phyloP scores from a whole-genome alignment of 2,329 filamentous ascomycete species.

The Chaetomium globosum region DNA sequence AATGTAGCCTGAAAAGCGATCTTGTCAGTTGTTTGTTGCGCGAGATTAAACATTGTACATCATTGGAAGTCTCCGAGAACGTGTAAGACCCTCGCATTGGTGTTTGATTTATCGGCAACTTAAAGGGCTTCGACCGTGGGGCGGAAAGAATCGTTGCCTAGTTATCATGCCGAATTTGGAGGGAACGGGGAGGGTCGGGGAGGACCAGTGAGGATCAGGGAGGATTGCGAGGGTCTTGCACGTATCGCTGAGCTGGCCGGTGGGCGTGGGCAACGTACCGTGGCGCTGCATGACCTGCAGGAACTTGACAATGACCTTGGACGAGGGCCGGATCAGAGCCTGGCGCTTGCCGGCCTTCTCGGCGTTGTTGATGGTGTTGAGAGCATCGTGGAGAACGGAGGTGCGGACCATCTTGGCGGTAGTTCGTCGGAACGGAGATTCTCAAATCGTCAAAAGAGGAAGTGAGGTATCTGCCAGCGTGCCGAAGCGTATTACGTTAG shows the following conservation, averaged over 20 bases:
- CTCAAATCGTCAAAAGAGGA: conserved; percentile 67
- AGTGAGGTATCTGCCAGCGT: conserved; percentile 64
- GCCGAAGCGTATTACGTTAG: conserved; percentile 60
- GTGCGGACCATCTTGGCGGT: conserved; percentile 97
- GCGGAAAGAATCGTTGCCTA: conserved; percentile 84
- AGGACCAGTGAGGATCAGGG: conserved; percentile 36
- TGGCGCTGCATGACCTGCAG: conserved; percentile 99
- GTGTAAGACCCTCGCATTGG: conserved; percentile 90
- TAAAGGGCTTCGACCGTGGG: conserved; percentile 96
- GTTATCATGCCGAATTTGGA: conserved; percentile 91
- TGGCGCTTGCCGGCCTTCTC: conserved; percentile 99
- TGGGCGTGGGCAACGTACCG: conserved; percentile 66
- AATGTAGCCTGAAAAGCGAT: conserved; percentile 76
- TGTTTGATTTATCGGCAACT: conserved; percentile 94
- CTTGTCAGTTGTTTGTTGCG: conserved; percentile 76
- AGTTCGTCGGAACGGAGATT: conserved; percentile 63
- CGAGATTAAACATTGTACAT: conserved; percentile 91
- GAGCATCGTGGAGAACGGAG: conserved; percentile 98
- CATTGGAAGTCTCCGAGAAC: conserved; percentile 77
- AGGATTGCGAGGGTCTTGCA: conserved; percentile 31
- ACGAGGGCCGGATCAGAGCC: conserved; percentile 95
- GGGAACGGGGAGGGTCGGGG: conserved; percentile 30
- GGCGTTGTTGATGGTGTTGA: conserved; percentile 99
- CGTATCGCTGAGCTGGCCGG: background rate
- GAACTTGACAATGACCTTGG: conserved; percentile 99